Percentiles rank a stretch among this genome's conserved stretches.
Evolutionary conservation across 192 early-diverging fungal genomes (phyloP).

Genomic region (Oehlia diaphana): DNA sequence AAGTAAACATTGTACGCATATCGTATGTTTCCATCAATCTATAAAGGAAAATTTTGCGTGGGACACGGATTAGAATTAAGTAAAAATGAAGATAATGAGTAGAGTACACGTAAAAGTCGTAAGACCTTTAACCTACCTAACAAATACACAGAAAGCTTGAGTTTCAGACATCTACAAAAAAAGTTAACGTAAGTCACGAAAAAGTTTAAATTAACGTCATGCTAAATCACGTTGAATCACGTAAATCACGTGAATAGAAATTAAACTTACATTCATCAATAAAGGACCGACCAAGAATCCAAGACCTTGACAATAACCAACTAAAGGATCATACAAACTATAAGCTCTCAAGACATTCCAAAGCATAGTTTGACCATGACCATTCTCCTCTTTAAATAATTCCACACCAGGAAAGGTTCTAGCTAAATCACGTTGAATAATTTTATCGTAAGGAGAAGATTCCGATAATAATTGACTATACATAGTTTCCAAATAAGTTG

Average conservation of each 20-base stretch:
- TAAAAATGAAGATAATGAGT: no score
- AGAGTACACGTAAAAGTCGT: no score
- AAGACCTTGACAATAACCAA: conserved; percentile 98
- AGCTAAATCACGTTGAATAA: conserved; percentile 90
- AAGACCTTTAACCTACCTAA: conserved; percentile 47
- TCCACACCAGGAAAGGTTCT: conserved; percentile 90
- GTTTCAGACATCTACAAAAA: conserved; percentile 81
- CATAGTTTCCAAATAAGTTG: conserved; percentile 74
- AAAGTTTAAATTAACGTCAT: no score
- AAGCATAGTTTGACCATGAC: conserved; percentile 84
- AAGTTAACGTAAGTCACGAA: neutral
- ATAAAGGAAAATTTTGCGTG: neutral
- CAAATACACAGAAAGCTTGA: conserved; percentile 92
- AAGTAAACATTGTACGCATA: conserved; percentile 90
- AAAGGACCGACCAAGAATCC: conserved; percentile 93
- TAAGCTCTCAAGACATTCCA: conserved; percentile 92
- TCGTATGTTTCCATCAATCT: conserved; percentile 90
- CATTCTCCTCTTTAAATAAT: conserved; percentile 80
- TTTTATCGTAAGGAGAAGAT: conserved; percentile 79
- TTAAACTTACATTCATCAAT: conserved; percentile 76
- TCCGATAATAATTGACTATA: conserved; percentile 78
- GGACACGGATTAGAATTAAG: no score
- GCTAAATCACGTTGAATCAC: no score
- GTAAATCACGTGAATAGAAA: neutral
- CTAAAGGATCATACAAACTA: conserved; percentile 87